Evolutionary conservation across 75 land plant genomes (phyloP), one percentile per base, ranked within the genome.

Genomic region (Cryptomeria japonica): DNA sequence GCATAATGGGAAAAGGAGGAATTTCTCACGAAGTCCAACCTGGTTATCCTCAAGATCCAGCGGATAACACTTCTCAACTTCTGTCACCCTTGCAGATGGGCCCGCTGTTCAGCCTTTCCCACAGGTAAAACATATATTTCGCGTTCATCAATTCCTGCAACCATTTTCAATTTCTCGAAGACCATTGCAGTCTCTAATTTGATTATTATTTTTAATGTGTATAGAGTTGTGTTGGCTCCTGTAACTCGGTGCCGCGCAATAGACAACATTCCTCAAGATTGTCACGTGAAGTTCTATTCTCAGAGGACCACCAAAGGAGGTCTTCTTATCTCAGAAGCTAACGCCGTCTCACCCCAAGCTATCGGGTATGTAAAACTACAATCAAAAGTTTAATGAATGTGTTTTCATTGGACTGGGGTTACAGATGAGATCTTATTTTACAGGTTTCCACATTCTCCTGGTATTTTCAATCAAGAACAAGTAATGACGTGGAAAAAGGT

Each of bases 391-490:
- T 72, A 9, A 0, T 37, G 18, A 78, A 2, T 38, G 22, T 37
- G 39, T 15, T 37, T 14, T 14, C 1, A 34, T 76, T 76, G 38
- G 13, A 2, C 2, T 10, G 12, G 9, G 41, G 8, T 34, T 76
- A 44, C 6, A 0, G 1, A 78, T 39, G 15, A 38, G 9, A 78
- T 78, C 0, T 34, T 34, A 0, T 7, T 12, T 3, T 88, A 44
- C 89, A 96, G 97, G 86, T 96, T 95, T 87, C 97, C 93, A 1
- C 93, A 94, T 76, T 87, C 87, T 10, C 97, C 97, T 25, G 96
- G 97, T 5, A 95, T 95, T 42, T 96, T 86, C 85, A 91, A 80
- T 3, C 82, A 89, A 8, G 94, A 94, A 64, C 97, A 96, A 82
- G 88, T 94, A 1, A 93, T 93, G 46, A 95, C 91, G n/a, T 96